Base-by-base conservation (phyloP, 2,329 filamentous ascomycete genomes). In the Ascochyta koolunga region DNA sequence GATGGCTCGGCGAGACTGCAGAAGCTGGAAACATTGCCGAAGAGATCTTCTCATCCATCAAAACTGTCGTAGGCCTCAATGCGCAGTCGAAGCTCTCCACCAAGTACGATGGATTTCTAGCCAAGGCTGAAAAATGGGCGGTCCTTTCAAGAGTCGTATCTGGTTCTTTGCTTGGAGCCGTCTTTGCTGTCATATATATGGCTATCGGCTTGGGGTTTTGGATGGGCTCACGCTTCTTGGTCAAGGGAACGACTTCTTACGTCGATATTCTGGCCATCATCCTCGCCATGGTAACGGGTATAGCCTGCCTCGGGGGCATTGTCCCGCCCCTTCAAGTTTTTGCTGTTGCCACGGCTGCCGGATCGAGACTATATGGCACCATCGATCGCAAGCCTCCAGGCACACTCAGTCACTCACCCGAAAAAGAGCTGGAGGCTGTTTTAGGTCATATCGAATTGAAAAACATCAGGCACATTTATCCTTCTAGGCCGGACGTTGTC, bases 401-500 rank as follows among this genome's bases (percentile, higher is more conserved):
- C 36, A 90, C 71, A 5, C 48, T 74, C 33, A 64, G 49, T 27
- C 22, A 4, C 22, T 24, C 22, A 7, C 4, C 4, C 7, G 22
- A 24, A 4, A 24, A 4, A 4, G 22, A 24, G 22, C 22, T 24
- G 7, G 22, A 24, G 7, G 4, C 22, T 24, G 22, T 24, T 8
- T n/a, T n/a, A n/a, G n/a, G n/a, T n/a, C n/a, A n/a, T n/a, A n/a
- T n/a, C n/a, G n/a, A n/a, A n/a, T n/a, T n/a, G n/a, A 13, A 88
- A 58, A 83, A 91, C 60, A 82, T 98, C 69, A 91, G 89, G 72
- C 93, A 96, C 74, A 93, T 96, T 63, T 98, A 99, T 68, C 95
- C 95, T 7, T 96, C 92, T 4, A 86, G 95, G 21, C 91, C 93
- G 0, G 92, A 97, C 66, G 91, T 96, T 5, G 83, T 86, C 2